These are phyloP conservation scores for Daldinia caldariorum DNA, from an alignment of 495 filamentous ascomycete genomes.

Conservation along the genomic window DNA sequence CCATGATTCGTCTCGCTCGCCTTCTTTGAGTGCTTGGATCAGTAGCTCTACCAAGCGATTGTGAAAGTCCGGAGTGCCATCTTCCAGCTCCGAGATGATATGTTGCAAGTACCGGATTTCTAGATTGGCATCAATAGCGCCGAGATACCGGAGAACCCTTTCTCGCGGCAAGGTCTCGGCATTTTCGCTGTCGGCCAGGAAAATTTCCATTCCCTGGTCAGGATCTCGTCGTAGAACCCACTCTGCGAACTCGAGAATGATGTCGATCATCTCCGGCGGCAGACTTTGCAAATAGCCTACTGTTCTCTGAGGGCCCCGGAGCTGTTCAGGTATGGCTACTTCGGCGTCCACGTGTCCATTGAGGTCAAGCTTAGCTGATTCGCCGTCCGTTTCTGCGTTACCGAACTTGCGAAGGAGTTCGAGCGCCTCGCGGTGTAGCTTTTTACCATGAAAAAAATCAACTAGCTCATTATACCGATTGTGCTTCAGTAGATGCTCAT, in stretches of 20 bases:
- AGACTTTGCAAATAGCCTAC: slow-evolving; percentile 91
- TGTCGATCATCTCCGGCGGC: slow-evolving; percentile 84
- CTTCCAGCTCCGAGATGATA: slow-evolving; percentile 86
- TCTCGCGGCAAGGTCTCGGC: slow-evolving; percentile 87
- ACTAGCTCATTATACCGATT: slow-evolving; percentile 93
- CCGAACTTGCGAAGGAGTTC: slow-evolving; percentile 87
- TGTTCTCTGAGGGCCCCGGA: slow-evolving; percentile 86
- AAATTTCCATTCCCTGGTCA: slow-evolving; percentile 91
- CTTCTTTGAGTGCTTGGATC: slow-evolving; percentile 67
- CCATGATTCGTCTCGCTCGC: slow-evolving; percentile 60
- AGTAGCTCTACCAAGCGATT: slow-evolving; percentile 82
- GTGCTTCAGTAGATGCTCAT: slow-evolving; percentile 87
- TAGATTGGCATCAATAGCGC: slow-evolving; percentile 71
- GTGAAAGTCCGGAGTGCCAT: slow-evolving; percentile 85
- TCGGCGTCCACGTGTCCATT: slow-evolving; percentile 43
- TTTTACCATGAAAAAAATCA: slow-evolving; percentile 96
- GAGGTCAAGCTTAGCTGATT: slow-evolving; percentile 41
- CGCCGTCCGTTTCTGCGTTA: slow-evolving; percentile 67
- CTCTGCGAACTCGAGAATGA: slow-evolving; percentile 89
- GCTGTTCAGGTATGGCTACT: slow-evolving; percentile 65
- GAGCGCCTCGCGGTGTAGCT: slow-evolving; percentile 86
- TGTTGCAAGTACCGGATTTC: slow-evolving; percentile 91
- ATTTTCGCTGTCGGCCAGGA: slow-evolving; percentile 92
- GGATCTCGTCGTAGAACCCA: slow-evolving; percentile 83
- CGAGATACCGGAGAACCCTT: slow-evolving; percentile 77